Conservation (phyloP, 2,329 filamentous ascomycete genomes). For the Claviceps paspali region DNA sequence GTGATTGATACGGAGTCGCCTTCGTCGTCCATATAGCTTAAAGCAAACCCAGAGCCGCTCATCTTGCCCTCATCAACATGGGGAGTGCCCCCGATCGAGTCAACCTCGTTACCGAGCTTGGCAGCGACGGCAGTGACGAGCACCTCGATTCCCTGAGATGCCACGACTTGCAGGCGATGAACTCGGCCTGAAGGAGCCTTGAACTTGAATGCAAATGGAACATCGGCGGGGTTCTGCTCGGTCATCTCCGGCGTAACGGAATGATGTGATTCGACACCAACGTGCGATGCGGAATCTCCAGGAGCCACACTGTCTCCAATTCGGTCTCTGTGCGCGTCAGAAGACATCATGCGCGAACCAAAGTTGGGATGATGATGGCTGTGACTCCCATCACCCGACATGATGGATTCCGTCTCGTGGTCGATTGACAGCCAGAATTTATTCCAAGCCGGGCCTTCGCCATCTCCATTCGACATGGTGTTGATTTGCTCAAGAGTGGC, state of each 20-base stretch:
- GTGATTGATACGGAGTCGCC: constrained; percentile 95
- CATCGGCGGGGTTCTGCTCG: constrained; percentile 48
- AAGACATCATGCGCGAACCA: constrained; percentile 63
- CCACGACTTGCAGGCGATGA: constrained; percentile 74
- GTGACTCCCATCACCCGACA: constrained; percentile 78
- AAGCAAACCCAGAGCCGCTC: constrained; percentile 63
- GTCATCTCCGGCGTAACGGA: constrained; percentile 38
- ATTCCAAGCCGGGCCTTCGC: constrained; percentile 95
- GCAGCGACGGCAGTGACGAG: constrained; percentile 63
- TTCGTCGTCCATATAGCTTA: constrained; percentile 94
- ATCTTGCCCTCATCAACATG: constrained; percentile 66
- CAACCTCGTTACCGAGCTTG: constrained; percentile 75
- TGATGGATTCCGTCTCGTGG: constrained; percentile 87
- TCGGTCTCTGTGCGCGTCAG: constrained; percentile 57
- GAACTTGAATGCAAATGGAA: constrained; percentile 96
- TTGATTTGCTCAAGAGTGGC: constrained; percentile 96
- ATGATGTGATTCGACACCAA: constrained; percentile 65
- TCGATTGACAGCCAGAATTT: constrained; percentile 98
- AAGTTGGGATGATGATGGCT: constrained; percentile 50
- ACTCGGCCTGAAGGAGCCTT: constrained; percentile 92
- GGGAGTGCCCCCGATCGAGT: constrained; percentile 69
- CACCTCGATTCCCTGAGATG: constrained; percentile 64
- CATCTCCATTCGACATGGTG: constrained; percentile 77
- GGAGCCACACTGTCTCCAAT: constrained; percentile 73
- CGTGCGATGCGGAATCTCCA: constrained; percentile 87